These are phyloP conservation scores for Nemania sp. DNA, from an alignment of 2,329 filamentous ascomycete species.

Conservation along the genomic window DNA sequence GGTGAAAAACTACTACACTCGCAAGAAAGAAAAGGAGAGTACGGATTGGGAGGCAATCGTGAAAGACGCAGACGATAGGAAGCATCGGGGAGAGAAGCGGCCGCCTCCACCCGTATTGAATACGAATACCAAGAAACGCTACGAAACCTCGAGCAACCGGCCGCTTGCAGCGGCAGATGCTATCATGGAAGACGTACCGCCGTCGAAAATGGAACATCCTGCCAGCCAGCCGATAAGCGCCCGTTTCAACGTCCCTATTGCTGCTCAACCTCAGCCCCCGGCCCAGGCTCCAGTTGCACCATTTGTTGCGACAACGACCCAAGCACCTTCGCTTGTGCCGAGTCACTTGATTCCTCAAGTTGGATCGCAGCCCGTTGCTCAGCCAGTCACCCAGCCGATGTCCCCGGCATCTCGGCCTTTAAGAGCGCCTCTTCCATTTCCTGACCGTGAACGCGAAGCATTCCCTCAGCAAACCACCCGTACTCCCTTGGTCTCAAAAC, in stretches of 20 bases:
- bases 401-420: constrained; percentile 50
- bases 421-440: constrained; percentile 52
- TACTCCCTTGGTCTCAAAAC: constrained; percentile 37
- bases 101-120: constrained; percentile 63
- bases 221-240: constrained; percentile 44
- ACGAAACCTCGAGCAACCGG: constrained; percentile 50
- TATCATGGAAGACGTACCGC: constrained; percentile 48
- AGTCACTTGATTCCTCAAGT: constrained; percentile 32
- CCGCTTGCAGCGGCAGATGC: constrained; percentile 56
- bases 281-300: constrained; percentile 37
- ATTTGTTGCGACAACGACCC: constrained; percentile 37
- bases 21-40: constrained; percentile 66
- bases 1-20: constrained; percentile 71
- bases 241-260: constrained; percentile 52
- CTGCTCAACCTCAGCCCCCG: constrained; percentile 44
- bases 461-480: constrained; percentile 39
- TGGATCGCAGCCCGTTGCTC: constrained; percentile 43
- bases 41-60: constrained; percentile 66
- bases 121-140: constrained; percentile 53
- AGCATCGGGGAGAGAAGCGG: constrained; percentile 58
- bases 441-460: constrained; percentile 47
- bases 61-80: constrained; percentile 61
- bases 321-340: constrained; percentile 33
- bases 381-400: constrained; percentile 48
- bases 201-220: constrained; percentile 50